phyloP scores from a whole-genome alignment of 208 protist genomes.

The Acanthamoeba culbertsoni region DNA sequence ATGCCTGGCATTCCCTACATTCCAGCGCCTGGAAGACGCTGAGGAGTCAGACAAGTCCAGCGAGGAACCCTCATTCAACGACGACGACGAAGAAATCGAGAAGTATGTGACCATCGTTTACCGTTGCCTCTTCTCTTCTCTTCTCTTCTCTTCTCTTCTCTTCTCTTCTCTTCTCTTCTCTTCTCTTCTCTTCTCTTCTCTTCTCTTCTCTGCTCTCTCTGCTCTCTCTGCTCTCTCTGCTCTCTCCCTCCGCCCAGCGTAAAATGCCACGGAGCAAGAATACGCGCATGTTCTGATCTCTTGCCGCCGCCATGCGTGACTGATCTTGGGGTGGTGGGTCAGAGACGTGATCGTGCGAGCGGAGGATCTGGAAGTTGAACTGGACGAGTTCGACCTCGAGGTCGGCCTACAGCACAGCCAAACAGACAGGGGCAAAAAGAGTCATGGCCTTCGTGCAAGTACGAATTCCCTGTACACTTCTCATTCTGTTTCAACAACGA shows the following conservation, averaged over 20 bases:
- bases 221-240: no score
- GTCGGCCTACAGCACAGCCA: background rate
- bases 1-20: background rate
- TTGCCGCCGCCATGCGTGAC: no score
- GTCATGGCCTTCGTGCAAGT: background rate
- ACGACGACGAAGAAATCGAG: background rate
- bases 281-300: no score
- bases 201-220: no score
- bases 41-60: background rate
- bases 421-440: background rate
- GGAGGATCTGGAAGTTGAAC: background rate
- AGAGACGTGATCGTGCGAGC: background rate
- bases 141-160: no score
- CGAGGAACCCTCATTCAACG: background rate
- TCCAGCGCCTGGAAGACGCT: background rate
- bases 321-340: background rate
- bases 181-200: no score
- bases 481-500: no score
- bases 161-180: no score
- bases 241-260: no score
- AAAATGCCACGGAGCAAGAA: no score
- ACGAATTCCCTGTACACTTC: background rate
- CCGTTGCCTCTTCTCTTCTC: background rate
- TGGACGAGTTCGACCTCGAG: background rate
- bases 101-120: background rate